Evolutionary conservation across 108 stramenopile species (phyloP).

Genomic region (Discostella stelligeroides): DNA sequence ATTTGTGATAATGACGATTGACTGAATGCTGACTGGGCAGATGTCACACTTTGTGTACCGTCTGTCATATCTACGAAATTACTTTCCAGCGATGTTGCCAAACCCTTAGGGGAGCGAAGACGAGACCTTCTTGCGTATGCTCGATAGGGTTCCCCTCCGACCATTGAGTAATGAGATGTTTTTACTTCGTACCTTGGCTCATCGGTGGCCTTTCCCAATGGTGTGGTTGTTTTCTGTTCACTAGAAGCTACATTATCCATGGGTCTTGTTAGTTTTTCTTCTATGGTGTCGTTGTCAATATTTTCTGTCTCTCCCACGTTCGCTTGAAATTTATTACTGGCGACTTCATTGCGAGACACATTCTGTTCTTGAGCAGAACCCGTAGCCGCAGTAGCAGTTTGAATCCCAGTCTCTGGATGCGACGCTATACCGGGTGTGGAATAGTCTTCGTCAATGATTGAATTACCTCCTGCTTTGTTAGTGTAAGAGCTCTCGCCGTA

Average conservation of each 20-base stretch:
- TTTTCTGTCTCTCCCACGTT: no score
- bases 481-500: no score
- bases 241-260: not conserved
- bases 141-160: constrained; percentile 1
- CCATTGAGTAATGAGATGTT: not conserved
- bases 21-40: constrained; percentile 24
- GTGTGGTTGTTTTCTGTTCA: not conserved
- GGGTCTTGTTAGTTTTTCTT: no score
- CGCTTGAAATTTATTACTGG: no score
- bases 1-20: constrained; percentile 15
- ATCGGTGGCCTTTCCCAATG: not conserved
- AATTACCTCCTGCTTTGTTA: no score
- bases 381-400: no score
- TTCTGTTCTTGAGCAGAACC: no score
- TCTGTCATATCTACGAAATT: constrained; percentile 6
- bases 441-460: not conserved
- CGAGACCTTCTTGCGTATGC: constrained; percentile 6
- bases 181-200: not conserved
- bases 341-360: no score
- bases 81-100: not conserved
- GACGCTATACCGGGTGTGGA: no score
- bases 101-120: not conserved
- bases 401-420: no score
- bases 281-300: no score
- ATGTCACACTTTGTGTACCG: constrained; percentile 22